Conservation (phyloP, 106 monocot species). For the Hemerocallis citrina region DNA sequence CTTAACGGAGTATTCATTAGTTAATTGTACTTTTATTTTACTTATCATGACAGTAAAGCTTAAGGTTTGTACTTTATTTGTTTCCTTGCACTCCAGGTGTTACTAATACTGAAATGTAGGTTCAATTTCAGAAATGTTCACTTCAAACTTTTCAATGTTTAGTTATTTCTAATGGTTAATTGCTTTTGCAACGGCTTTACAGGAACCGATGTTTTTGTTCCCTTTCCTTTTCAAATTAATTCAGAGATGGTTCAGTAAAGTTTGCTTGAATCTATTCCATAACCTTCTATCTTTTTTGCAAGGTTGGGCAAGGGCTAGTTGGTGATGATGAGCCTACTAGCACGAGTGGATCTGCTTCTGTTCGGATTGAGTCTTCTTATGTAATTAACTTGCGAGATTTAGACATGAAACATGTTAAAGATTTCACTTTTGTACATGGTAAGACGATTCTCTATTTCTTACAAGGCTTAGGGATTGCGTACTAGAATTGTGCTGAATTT, state of each 20-base stretch:
- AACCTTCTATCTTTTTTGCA: constrained; percentile 1
- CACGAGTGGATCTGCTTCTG: constrained; percentile 36
- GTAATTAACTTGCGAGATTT: constrained; percentile 77
- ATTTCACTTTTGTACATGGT: constrained; percentile 97
- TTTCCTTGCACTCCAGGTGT: not conserved
- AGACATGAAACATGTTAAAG: constrained; percentile 89
- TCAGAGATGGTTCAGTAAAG: not conserved
- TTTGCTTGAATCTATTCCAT: not conserved
- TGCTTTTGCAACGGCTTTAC: not conserved
- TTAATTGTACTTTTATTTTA: not conserved
- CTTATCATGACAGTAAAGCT: not conserved
- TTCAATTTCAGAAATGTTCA: not conserved
- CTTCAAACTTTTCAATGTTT: not conserved
- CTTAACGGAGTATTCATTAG: too few species aligned
- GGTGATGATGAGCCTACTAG: constrained; percentile 68
- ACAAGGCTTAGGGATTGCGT: not conserved
- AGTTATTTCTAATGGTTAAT: not conserved
- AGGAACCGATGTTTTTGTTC: not conserved
- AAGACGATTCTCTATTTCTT: constrained; percentile 10
- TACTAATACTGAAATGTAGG: not conserved
- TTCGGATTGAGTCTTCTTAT: constrained; percentile 83
- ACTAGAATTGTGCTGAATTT: not conserved
- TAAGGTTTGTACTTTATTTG: too few species aligned
- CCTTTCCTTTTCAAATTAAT: not conserved
- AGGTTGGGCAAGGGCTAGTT: constrained; percentile 81